phyloP scores from a whole-genome alignment of 306 rosid species.

The Cyclanthera cordifolia region DNA sequence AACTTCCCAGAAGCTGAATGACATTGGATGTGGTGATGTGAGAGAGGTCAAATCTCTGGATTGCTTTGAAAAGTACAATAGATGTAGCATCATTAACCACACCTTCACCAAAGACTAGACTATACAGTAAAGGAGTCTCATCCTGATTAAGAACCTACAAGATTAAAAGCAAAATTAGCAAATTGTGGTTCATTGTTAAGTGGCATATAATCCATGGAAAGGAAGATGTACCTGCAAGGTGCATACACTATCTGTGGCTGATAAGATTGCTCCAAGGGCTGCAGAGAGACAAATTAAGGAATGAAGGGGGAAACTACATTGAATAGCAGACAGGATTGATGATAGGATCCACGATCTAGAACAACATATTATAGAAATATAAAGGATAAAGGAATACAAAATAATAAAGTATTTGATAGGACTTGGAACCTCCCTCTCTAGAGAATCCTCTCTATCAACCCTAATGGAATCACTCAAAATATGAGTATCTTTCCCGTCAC shows the following conservation, averaged over 20 bases:
- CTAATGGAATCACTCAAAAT: no score
- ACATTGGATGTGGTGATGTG: slow-evolving; percentile 29
- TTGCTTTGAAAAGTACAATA: slow-evolving; percentile 54
- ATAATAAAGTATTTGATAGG: no score
- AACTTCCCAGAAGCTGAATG: slow-evolving; percentile 25
- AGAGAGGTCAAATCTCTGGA: slow-evolving; percentile 47
- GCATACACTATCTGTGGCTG: slow-evolving; percentile 62
- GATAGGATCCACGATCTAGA: no score
- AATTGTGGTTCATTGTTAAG: background rate
- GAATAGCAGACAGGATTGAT: background rate
- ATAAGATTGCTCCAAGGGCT: slow-evolving; percentile 65
- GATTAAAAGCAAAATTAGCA: slow-evolving; percentile 15
- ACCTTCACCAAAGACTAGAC: slow-evolving; percentile 65
- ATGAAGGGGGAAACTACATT: background rate
- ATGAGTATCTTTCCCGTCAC: no score
- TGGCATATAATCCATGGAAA: background rate
- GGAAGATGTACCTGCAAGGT: slow-evolving; percentile 40
- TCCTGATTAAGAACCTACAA: slow-evolving; percentile 60
- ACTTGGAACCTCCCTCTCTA: no score
- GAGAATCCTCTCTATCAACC: no score
- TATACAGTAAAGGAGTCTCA: slow-evolving; percentile 55
- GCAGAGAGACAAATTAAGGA: slow-evolving; percentile 8
- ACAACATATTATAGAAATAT: no score
- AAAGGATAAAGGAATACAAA: no score
- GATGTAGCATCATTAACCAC: slow-evolving; percentile 69